Conservation (phyloP, 202 grass and related monocot genomes). For the Panicum hallii region DNA sequence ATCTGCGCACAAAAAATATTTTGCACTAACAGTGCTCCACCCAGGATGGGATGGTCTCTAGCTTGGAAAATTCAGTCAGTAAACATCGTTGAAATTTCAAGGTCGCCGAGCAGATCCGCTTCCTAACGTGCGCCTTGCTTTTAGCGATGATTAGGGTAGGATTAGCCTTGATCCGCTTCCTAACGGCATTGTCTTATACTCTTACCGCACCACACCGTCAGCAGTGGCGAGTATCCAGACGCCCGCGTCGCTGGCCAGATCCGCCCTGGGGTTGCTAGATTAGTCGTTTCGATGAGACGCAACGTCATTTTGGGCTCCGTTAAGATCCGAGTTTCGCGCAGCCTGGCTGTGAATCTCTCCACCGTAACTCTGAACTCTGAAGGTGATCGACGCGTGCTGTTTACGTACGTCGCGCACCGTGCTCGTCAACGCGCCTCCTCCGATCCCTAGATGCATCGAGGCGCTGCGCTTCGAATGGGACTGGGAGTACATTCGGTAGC, state of each 20-base stretch:
- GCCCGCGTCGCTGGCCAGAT: neutral
- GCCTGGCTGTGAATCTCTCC: neutral
- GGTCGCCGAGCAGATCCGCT: neutral
- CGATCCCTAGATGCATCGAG: constrained; percentile 48
- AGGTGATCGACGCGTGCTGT: neutral
- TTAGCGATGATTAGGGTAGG: constrained; percentile 8
- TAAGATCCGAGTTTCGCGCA: neutral
- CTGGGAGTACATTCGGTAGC: neutral
- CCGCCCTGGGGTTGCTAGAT: constrained; percentile 14
- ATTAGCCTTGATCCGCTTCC: constrained; percentile 34
- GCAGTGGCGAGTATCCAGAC: neutral
- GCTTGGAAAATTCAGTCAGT: neutral
- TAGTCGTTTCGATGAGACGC: neutral
- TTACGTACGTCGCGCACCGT: neutral
- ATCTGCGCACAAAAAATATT: no score
- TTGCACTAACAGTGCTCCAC: no score
- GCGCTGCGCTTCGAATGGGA: neutral
- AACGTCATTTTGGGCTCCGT: neutral
- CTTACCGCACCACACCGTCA: neutral
- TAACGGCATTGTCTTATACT: neutral
- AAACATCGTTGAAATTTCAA: neutral
- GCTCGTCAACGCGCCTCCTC: constrained; percentile 22
- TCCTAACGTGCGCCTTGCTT: neutral
- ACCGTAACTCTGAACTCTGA: neutral
- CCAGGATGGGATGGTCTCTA: neutral